A percentile compares a stretch with the other conserved stretches of the same genome.
Evolutionary conservation across 129 eudicot species (phyloP).

Genomic region (Tanacetum coccineum): DNA sequence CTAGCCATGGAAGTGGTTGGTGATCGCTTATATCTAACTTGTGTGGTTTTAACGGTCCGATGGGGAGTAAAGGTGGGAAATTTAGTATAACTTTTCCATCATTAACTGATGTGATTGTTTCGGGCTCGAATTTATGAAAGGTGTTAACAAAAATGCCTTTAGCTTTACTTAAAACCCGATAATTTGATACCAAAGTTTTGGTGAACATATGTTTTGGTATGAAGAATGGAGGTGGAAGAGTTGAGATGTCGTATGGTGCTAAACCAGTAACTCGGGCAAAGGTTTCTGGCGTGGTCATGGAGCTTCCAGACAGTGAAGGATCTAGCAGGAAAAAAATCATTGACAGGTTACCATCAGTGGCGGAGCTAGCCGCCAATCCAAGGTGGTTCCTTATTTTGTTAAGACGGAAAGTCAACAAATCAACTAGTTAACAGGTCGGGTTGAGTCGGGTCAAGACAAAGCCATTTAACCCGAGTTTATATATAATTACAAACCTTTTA

Average conservation of each 20-base stretch:
- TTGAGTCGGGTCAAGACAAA: too few species aligned
- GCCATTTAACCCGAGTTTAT: too few species aligned
- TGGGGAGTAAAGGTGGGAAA: conserved; percentile 32
- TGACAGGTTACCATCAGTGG: too few species aligned
- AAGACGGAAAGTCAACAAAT: too few species aligned
- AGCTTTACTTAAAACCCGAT: conserved; percentile 19
- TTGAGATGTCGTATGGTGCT: conserved; percentile 21
- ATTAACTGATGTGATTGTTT: conserved; percentile 37
- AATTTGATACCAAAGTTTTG: conserved; percentile 21
- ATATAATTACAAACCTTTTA: too few species aligned
- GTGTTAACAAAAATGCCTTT: conserved; percentile 43
- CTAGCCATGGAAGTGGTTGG: conserved; percentile 42
- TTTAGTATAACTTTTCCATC: conserved; percentile 15
- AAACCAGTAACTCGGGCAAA: conserved; percentile 30
- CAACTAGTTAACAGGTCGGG: too few species aligned
- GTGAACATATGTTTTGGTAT: conserved; percentile 33
- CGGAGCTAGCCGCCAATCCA: too few species aligned
- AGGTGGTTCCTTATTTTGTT: too few species aligned
- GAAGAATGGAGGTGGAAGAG: conserved; percentile 44
- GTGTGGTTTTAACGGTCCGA: conserved; percentile 40
- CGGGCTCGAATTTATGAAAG: conserved; percentile 32
- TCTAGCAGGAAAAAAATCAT: too few species aligned
- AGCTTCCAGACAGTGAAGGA: background rate
- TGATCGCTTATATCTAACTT: conserved; percentile 18
- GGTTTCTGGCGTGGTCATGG: background rate